These are phyloP conservation scores for Cladophialophora chaetospira DNA, from an alignment of 2,329 filamentous ascomycete genomes.

Conservation along the genomic window DNA sequence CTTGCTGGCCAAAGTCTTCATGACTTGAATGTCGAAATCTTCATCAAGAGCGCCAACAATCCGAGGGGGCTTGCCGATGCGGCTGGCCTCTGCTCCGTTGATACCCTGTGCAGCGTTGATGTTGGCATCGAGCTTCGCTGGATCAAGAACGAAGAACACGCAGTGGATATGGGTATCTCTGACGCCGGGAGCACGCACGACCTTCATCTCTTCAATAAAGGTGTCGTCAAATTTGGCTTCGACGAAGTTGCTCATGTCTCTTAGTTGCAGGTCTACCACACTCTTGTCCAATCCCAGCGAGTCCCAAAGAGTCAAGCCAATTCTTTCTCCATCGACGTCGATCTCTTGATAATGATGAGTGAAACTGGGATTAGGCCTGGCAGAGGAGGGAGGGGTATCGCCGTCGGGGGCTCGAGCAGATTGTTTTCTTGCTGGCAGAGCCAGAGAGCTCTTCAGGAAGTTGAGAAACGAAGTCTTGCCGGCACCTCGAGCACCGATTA, in stretches of 20 bases:
- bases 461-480: slow-evolving; percentile 98
- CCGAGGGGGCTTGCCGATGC: slow-evolving; percentile 41
- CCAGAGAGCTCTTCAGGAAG: slow-evolving; percentile 84
- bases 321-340: slow-evolving; percentile 86
- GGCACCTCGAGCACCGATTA: slow-evolving; percentile 81
- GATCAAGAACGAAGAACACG: slow-evolving; percentile 89
- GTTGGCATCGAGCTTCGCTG: slow-evolving; percentile 79
- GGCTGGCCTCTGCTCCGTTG: slow-evolving; percentile 55
- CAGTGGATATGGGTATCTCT: slow-evolving; percentile 98
- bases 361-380: slow-evolving; percentile 67
- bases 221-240: slow-evolving; percentile 99
- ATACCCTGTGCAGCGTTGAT: slow-evolving; percentile 63
- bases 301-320: slow-evolving; percentile 95
- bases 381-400: slow-evolving; percentile 52
- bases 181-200: slow-evolving; percentile 85
- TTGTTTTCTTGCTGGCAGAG: slow-evolving; percentile 78
- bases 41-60: slow-evolving; percentile 75
- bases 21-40: slow-evolving; percentile 84
- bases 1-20: slow-evolving; percentile 85
- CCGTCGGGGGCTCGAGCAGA: slow-evolving; percentile 60
- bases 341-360: slow-evolving; percentile 89
- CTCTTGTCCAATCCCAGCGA: slow-evolving; percentile 94
- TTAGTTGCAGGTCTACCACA: slow-evolving; percentile 88
- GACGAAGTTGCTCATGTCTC: slow-evolving; percentile 87
- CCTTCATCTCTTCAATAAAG: slow-evolving; percentile 96